Percentiles rank a stretch among this genome's conserved stretches.
These are phyloP conservation scores for Zygosaccharomyces kombuchaensis DNA, from an alignment of 805 yeast species.

Conservation along the genomic window DNA sequence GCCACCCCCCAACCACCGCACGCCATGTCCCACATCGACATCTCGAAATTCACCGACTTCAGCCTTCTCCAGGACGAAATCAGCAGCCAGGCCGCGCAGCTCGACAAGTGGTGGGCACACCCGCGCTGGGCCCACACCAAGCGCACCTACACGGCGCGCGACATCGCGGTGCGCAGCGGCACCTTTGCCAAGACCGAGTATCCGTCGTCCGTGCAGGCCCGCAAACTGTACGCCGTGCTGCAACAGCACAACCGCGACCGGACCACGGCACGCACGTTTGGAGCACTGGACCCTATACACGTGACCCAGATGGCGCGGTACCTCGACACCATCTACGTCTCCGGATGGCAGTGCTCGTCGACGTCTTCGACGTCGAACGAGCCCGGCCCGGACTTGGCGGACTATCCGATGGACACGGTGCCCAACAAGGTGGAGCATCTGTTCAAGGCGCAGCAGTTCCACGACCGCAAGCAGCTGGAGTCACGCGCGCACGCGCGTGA, in stretches of 20 bases:
- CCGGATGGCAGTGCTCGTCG: constrained; percentile 99
- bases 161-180: constrained; percentile 86
- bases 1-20: no score
- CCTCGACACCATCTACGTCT: constrained; percentile 86
- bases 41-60: constrained; percentile 8
- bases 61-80: constrained; percentile 18
- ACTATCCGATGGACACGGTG: constrained; percentile 97
- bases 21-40: constrained; percentile 4
- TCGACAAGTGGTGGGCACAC: constrained; percentile 86
- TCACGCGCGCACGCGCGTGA: constrained; percentile 56
- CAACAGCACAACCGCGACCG: constrained; percentile 55
- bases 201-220: constrained; percentile 76
- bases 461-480: constrained; percentile 93
- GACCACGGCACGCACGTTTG: constrained; percentile 73
- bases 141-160: constrained; percentile 83
- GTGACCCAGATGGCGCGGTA: constrained; percentile 96
- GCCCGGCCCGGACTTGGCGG: constrained; percentile 98
- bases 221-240: constrained; percentile 69
- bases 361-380: constrained; percentile 97
- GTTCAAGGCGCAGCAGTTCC: constrained; percentile 95
- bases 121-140: constrained; percentile 89
- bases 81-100: constrained; percentile 55
- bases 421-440: constrained; percentile 97
- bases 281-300: constrained; percentile 94
- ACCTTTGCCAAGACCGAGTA: constrained; percentile 59